Evolutionary conservation across 768 basidiomycete species (phyloP), one percentile per base, ranked within the genome.

Genomic region (Amanita fuliginea): DNA sequence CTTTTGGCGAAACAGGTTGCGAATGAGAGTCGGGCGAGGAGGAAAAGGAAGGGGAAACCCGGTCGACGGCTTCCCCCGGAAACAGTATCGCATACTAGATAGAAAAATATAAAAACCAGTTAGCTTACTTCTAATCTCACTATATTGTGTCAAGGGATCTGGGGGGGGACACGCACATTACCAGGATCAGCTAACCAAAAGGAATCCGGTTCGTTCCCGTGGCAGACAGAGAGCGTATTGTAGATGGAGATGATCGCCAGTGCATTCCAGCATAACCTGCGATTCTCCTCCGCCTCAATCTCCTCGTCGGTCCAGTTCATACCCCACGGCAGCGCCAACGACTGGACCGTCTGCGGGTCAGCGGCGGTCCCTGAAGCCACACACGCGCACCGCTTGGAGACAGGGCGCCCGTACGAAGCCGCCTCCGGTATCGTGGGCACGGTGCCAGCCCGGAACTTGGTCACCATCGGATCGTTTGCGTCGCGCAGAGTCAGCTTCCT

Each of bases 231-330:
- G 56, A 81, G 78, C 18, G 80, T 76, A 13, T 80, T 78, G 57
- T 84, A 81, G 49, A 73, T 77, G 6, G 84, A 77, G 47, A 85
- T 73, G 22, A 88, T 72, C 51, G 75, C 74, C 35, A 90, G 72
- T 14, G 86, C 75, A 51, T 76, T 75, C 87, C 87, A 89, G 58
- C 82, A 84, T 14, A 89, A 68, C 21, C 87, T 67, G n/a, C 86
- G 74, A 49, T 78, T 78, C 56, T 86, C 82, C 58, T 90, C 87
- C 47, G 74, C 75, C 33, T 74, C 73, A 30, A 74, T 71, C 54
- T 89, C 75, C 0, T 64, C 66, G 0, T 67, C 59, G 2, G 69
- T 66, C 83, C 83, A 86, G 2, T 62, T 52, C 0, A 71, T 60
- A 55, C 80, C 74, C 86, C 86, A 90, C 1, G 78, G 75, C 4